phyloP scores from a whole-genome alignment of 768 basidiomycete genomes.

The Tylopilus subfusipes region DNA sequence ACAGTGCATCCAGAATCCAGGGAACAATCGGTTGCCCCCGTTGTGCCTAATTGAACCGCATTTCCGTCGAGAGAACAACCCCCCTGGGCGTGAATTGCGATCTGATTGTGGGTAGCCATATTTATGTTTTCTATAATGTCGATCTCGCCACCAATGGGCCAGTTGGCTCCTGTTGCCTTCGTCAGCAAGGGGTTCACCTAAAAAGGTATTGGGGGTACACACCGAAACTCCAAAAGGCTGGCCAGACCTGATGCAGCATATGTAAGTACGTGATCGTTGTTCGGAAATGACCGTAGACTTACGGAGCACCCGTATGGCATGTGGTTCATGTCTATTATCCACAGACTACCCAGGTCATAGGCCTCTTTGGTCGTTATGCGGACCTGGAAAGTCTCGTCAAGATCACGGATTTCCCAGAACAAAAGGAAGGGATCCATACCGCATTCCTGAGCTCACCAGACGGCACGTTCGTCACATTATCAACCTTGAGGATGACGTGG shows the following conservation, averaged over 20 bases:
- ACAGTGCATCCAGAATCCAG: conserved; percentile 29
- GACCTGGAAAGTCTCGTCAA: conserved; percentile 30
- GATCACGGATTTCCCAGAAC: not conserved
- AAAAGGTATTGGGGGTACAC: not conserved
- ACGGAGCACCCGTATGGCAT: conserved; percentile 59
- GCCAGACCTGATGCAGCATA: conserved; percentile 23
- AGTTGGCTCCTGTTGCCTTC: conserved; percentile 22
- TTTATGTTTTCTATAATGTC: conserved; percentile 66
- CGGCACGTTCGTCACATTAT: conserved; percentile 58
- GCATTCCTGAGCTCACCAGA: conserved; percentile 54
- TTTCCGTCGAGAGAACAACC: conserved; percentile 36
- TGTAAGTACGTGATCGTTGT: not conserved
- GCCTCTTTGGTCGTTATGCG: conserved; percentile 43
- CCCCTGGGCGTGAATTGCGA: conserved; percentile 49
- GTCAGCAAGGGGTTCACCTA: not conserved
- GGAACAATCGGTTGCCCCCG: conserved; percentile 23
- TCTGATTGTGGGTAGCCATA: conserved; percentile 46
- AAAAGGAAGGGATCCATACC: conserved; percentile 37
- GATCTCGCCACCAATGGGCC: conserved; percentile 50
- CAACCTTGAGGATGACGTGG: conserved; percentile 70
- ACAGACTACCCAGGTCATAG: conserved; percentile 44
- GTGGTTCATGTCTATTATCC: conserved; percentile 45
- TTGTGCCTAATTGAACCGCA: conserved; percentile 32
- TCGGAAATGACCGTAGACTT: conserved; percentile 19
- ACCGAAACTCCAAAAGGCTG: conserved; percentile 34